A percentile compares a stretch with the other conserved stretches of the same genome.
Conservation (phyloP, 352 stramenopile genomes). For the Thraustochytrium striatum region DNA sequence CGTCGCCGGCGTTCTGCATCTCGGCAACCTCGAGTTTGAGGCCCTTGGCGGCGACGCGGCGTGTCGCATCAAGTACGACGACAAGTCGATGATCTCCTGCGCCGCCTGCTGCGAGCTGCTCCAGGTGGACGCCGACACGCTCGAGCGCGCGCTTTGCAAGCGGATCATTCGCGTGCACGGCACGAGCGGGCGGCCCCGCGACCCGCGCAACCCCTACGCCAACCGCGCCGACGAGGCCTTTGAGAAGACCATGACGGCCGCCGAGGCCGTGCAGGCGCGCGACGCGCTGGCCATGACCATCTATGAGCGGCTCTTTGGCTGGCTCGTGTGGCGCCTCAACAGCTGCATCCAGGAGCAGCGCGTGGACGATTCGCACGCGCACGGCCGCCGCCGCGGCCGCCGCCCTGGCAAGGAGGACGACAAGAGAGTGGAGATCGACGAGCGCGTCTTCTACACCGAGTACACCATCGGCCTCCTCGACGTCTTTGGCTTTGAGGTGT, state of each 20-base stretch:
- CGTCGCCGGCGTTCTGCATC: slow-evolving; percentile 80
- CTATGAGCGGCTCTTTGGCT: slow-evolving; percentile 91
- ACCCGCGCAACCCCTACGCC: slow-evolving; percentile 1
- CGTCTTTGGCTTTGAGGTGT: slow-evolving; percentile 79
- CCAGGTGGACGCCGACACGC: slow-evolving; percentile 57
- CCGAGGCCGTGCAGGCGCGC: slow-evolving; percentile 72
- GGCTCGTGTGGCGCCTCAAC: slow-evolving; percentile 73
- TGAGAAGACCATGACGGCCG: slow-evolving; percentile 71
- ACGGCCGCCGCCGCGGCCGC: not conserved
- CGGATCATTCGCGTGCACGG: slow-evolving; percentile 66
- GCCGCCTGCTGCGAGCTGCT: slow-evolving; percentile 38
- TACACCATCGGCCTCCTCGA: slow-evolving; percentile 80
- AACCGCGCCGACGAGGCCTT: slow-evolving; percentile 67
- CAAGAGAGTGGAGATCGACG: not conserved
- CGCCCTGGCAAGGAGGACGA: not conserved
- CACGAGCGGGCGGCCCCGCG: not conserved
- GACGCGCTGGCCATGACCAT: slow-evolving; percentile 87
- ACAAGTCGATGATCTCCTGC: slow-evolving; percentile 50
- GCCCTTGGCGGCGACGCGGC: slow-evolving; percentile 59
- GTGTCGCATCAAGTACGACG: slow-evolving; percentile 71
- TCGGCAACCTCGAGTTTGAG: slow-evolving; percentile 85
- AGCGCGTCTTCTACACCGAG: slow-evolving; percentile 16
- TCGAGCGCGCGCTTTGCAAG: slow-evolving; percentile 67
- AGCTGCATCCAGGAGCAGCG: slow-evolving; percentile 14
- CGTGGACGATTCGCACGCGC: not conserved